phyloP scores from a whole-genome alignment of 1,284 basidiomycete species.

The Boletus semigastroideus region DNA sequence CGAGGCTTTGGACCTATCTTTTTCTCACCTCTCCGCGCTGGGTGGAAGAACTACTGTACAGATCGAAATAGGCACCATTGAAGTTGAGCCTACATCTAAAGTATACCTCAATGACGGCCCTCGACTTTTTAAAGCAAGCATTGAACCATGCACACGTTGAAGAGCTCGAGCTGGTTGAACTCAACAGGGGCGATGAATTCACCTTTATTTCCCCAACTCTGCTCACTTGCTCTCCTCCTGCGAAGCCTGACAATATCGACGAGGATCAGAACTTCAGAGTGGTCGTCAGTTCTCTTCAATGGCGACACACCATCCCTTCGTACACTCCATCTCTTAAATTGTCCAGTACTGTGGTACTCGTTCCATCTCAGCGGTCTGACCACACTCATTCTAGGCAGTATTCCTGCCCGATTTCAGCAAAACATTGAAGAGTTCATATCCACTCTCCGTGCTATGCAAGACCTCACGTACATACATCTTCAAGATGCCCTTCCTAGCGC shows the following conservation, averaged over 20 bases:
- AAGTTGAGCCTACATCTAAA: too few relatives aligned
- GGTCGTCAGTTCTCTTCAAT: too few relatives aligned
- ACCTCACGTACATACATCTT: slow-evolving; percentile 28
- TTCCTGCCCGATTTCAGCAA: slow-evolving; percentile 12
- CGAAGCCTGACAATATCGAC: too few relatives aligned
- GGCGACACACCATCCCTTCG: slow-evolving; percentile 19
- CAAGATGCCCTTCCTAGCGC: slow-evolving; percentile 15
- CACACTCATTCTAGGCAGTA: slow-evolving; percentile 20
- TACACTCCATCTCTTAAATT: slow-evolving; percentile 21
- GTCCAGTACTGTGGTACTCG: slow-evolving; percentile 20
- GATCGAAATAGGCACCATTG: too few relatives aligned
- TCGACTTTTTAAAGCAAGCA: too few relatives aligned
- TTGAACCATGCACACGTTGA: too few relatives aligned
- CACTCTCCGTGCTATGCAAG: slow-evolving; percentile 27
- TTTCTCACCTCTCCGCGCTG: slow-evolving; percentile 16
- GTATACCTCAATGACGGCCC: too few relatives aligned
- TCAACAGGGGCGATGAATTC: too few relatives aligned
- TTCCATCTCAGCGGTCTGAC: slow-evolving; percentile 28
- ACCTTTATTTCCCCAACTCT: too few relatives aligned
- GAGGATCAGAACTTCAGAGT: too few relatives aligned
- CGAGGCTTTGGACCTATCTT: slow-evolving; percentile 11
- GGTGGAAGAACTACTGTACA: slow-evolving; percentile 20
- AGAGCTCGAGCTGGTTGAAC: too few relatives aligned
- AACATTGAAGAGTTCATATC: slow-evolving; percentile 21
- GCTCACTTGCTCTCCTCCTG: too few relatives aligned